Evolutionary conservation across 2,329 filamentous ascomycete genomes (phyloP).

Genomic region (Akanthomyces dipterigenus): DNA sequence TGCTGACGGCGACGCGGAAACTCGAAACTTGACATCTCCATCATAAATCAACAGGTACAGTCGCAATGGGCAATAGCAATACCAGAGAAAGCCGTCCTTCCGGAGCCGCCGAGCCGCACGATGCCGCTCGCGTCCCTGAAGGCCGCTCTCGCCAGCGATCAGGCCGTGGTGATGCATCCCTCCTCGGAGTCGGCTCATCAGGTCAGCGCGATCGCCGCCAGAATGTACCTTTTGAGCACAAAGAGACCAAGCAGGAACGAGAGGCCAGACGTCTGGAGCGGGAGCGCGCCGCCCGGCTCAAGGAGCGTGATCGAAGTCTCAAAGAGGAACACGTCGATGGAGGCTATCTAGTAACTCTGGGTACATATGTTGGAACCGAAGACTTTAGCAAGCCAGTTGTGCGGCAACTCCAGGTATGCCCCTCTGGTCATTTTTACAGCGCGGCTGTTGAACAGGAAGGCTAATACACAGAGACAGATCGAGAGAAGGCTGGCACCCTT

Average conservation of each 20-base stretch:
- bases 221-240: constrained; percentile 51
- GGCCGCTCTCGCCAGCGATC: constrained; percentile 17
- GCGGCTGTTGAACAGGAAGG: background rate
- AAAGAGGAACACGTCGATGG: constrained; percentile 90
- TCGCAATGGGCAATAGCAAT: constrained; percentile 32
- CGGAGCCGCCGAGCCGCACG: constrained; percentile 16
- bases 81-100: constrained; percentile 32
- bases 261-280: constrained; percentile 80
- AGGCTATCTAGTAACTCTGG: constrained; percentile 88
- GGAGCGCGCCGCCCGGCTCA: constrained; percentile 66
- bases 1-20: background rate
- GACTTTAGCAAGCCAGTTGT: constrained; percentile 89
- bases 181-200: constrained; percentile 37
- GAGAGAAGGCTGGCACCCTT: constrained; percentile 90
- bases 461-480: constrained; percentile 51
- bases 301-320: constrained; percentile 86
- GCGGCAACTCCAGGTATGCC: constrained; percentile 76
- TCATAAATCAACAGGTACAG: background rate
- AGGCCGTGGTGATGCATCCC: constrained; percentile 40
- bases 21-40: background rate
- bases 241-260: constrained; percentile 85
- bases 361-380: constrained; percentile 84
- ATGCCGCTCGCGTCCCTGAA: background rate
- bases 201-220: constrained; percentile 32
- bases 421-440: background rate